Evolutionary conservation across 345 rosid species (phyloP), one percentile per base, ranked within the genome.

Genomic region (Orychophragmus violaceus): DNA sequence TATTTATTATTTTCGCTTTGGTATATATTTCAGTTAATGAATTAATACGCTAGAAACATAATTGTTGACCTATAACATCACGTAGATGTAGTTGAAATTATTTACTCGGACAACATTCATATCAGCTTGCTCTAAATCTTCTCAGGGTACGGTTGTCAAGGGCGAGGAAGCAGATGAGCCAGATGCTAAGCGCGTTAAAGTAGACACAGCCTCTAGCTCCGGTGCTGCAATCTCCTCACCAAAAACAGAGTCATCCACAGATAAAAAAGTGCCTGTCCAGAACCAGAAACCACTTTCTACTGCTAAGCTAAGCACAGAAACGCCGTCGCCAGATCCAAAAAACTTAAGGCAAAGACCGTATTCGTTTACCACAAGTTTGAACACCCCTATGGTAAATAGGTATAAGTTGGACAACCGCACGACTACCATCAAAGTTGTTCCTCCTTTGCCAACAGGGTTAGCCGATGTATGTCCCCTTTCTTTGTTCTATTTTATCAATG

Each of bases 351-450:
- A 76, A 49, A 75, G 61, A 55, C 68, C 69, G 75, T 76, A 44
- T 62, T 73, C 82, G 2, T 56, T 70, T 16, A 59, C 73, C 49
- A 25, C 87, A 24, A 67, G 44, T 67, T 33, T 46, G 11, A 80
- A 79, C 13, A 12, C 76, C 74, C 66, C 88, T 36, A 21, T 48
- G 59, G 55, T 58, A 42, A 90, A 84, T 78, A 82, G 84, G 81
- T 88, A 82, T 85, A 90, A 86, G 73, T 67, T 90, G 75, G 98
- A 93, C 77, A 85, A 87, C 76, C 94, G 92, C 21, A 82, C 98
- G 24, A 83, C 90, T 28, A 55, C 89, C 50, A 86, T 93, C 75
- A 86, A 72, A 77, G 76, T 93, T 46, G 57, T 74, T 32, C 86
- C 90, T 23, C 98, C 98, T 39, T 76, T 93, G 69, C 98, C 98